These are phyloP conservation scores for Calophaca sinica DNA, from an alignment of 306 rosid genomes.

Conservation along the genomic window DNA sequence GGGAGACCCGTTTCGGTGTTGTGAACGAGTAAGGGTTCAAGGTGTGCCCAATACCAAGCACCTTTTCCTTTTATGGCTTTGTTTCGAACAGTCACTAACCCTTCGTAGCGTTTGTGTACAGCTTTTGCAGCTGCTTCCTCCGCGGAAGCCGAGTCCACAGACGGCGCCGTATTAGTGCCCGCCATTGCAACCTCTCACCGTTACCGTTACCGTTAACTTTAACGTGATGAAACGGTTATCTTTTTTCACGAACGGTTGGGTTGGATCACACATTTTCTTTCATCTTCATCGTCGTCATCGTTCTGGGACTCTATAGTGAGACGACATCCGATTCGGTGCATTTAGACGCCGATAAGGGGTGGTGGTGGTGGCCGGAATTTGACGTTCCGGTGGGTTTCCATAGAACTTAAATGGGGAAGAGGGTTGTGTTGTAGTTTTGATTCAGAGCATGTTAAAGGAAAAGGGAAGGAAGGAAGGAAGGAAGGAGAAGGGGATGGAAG, in stretches of 20 bases:
- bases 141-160: conserved; percentile 55
- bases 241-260: not conserved
- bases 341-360: conserved; percentile 32
- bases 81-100: conserved; percentile 77
- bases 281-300: conserved; percentile 27
- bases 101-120: conserved; percentile 82
- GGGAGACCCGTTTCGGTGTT: conserved; percentile 79
- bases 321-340: conserved; percentile 44
- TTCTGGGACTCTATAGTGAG: conserved; percentile 5
- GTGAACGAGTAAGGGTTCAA: conserved; percentile 77
- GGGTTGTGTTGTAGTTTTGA: not conserved
- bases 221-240: not conserved
- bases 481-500: not conserved
- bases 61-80: conserved; percentile 96
- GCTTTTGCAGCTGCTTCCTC: conserved; percentile 78
- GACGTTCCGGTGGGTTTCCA: conserved; percentile 62
- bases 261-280: conserved; percentile 34
- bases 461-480: not conserved
- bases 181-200: conserved; percentile 61
- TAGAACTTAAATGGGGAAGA: not conserved
- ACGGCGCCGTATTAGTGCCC: conserved; percentile 55
- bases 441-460: conserved; percentile 1
- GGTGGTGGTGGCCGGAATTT: conserved; percentile 47
- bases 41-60: conserved; percentile 96
- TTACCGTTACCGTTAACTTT: not conserved